Base-by-base conservation (phyloP, 768 basidiomycete genomes). In the Rhodosporidiobolus sp. region DNA sequence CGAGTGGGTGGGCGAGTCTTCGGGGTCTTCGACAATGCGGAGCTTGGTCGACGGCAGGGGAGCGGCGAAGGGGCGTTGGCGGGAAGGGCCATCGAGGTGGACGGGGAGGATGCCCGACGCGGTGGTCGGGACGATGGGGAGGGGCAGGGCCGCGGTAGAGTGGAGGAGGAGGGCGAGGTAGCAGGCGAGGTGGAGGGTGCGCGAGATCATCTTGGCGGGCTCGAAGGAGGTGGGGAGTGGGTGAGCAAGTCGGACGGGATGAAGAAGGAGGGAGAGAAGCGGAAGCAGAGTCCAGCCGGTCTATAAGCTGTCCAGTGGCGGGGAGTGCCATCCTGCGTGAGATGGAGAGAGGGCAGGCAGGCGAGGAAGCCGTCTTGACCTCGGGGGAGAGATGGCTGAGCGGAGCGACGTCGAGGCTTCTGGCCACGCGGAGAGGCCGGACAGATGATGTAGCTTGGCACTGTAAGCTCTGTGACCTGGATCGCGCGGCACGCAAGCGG, bases 1-100 rank as follows among this genome's bases (percentile, higher is more conserved):
- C n/a, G 16, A 3, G 17, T 52, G 6, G 50, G 26, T n/a, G 7
- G 4, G 20, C 20, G 50, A 52, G 32, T 34, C 19, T 1, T 56
- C 55, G 20, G 34, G 32, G 43, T 65, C 63, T 20, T 55, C 54
- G 45, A 53, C 63, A 45, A 65, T 34, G 54, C 46, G 63, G 12
- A 65, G 63, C 2, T 11, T 20, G 9, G 63, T 2, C 0, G 45
- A 28, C 6, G 30, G 28, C 11, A 30, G 1, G 28, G 22, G 45
- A 9, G 45, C 45, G 0, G 54, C 16, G 20, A 65, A 65, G 28
- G 45, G 54, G 1, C 45, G 38, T 20, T 65, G 63, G 4, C n/a
- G n/a, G n/a, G 63, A 6, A 30, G 56, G 56, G 43, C n/a, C 26
- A 54, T 3, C 53, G 28, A 7, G 45, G 3, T 14, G 38, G 43